phyloP scores from a whole-genome alignment of 331 rosid species.

The Ulmus americana region DNA sequence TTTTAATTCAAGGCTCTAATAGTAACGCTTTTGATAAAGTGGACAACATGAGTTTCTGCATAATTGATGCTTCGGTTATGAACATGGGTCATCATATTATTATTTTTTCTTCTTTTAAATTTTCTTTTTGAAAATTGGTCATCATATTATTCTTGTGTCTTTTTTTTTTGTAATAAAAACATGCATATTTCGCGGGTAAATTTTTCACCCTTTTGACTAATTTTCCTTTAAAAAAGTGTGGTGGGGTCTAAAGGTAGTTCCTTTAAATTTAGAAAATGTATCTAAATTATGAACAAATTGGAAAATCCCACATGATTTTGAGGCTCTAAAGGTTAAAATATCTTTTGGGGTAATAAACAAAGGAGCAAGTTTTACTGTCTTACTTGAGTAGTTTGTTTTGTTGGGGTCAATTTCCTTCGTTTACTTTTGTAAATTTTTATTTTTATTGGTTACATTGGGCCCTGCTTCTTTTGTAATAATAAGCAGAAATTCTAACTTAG shows the following conservation, averaged over 20 bases:
- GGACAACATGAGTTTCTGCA: conserved; percentile 42
- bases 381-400: conserved; percentile 35
- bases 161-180: conserved; percentile 13
- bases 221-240: not conserved
- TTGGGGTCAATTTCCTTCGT: conserved; percentile 15
- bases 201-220: conserved; percentile 25
- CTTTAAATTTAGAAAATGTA: not conserved
- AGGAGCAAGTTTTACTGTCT: conserved; percentile 8
- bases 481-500: no score
- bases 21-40: conserved; percentile 27
- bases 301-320: conserved; percentile 3
- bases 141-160: conserved; percentile 28
- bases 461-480: no score
- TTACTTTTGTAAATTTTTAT: conserved; percentile 3
- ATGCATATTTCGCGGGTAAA: conserved; percentile 31
- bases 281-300: conserved; percentile 9
- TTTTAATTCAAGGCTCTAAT: conserved; percentile 22
- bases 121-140: conserved; percentile 13
- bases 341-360: not conserved
- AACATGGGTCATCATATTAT: conserved; percentile 25
- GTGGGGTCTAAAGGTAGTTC: conserved; percentile 5
- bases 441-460: conserved; percentile 3
- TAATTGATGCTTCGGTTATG: conserved; percentile 34
- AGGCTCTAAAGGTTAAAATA: not conserved
- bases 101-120: conserved; percentile 7